Conservation (phyloP, 495 filamentous ascomycete genomes). For the Aspergillus kassunensis region DNA sequence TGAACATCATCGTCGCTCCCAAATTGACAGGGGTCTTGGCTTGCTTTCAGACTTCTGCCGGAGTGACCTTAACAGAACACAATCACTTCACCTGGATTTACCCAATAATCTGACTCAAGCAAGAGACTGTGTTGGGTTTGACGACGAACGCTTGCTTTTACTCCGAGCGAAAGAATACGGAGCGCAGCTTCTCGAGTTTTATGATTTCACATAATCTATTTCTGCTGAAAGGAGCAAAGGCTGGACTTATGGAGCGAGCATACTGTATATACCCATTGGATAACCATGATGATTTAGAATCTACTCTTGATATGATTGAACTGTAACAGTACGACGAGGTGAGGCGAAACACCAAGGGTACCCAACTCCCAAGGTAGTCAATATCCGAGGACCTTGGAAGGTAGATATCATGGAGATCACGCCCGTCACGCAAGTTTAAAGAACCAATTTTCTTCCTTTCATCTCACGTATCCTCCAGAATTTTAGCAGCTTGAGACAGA, state of each 20-base stretch:
- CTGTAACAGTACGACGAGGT: too few relatives aligned
- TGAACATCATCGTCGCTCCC: slow-evolving; percentile 21
- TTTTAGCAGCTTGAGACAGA: too few relatives aligned
- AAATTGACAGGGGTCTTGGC: slow-evolving; percentile 8
- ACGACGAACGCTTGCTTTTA: slow-evolving; percentile 89
- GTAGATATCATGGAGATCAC: not conserved
- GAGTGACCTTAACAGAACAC: not conserved
- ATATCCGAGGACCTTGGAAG: slow-evolving; percentile 4
- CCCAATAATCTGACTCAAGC: slow-evolving; percentile 18
- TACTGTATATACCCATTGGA: not conserved
- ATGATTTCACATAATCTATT: slow-evolving; percentile 73
- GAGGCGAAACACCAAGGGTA: too few relatives aligned
- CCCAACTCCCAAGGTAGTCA: not conserved
- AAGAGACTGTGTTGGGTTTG: slow-evolving; percentile 78
- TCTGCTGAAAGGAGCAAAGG: not conserved
- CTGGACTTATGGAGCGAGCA: not conserved
- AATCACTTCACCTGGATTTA: not conserved
- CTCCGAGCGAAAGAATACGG: slow-evolving; percentile 66
- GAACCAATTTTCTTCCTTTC: not conserved
- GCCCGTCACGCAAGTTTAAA: not conserved
- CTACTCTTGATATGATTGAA: too few relatives aligned
- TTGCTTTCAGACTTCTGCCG: slow-evolving; percentile 18
- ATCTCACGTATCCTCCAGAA: not conserved
- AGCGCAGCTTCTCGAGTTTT: slow-evolving; percentile 73
- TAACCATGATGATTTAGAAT: too few relatives aligned